Percentiles rank a stretch among this genome's conserved stretches.
Evolutionary conservation across 441 rosid species (phyloP).

Genomic region (Croton setiger): DNA sequence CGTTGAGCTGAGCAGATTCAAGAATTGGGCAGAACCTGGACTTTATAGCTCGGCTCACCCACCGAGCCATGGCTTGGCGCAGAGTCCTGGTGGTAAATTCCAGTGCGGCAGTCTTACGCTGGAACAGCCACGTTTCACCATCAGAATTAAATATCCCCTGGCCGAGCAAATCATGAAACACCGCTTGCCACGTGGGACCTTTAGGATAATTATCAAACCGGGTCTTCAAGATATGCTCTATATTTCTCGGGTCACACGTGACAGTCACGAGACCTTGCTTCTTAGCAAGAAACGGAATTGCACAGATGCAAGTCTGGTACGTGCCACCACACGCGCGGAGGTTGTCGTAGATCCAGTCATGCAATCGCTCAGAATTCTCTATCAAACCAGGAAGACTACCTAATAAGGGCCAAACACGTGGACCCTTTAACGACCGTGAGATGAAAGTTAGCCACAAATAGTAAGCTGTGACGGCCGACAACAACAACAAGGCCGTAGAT

Average conservation of each 20-base stretch:
- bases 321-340: constrained; percentile 94
- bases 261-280: constrained; percentile 97
- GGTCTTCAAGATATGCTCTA: constrained; percentile 84
- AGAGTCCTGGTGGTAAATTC: constrained; percentile 98
- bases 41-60: constrained; percentile 81
- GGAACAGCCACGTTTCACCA: constrained; percentile 92
- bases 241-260: constrained; percentile 87
- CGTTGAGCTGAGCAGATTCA: constrained; percentile 42
- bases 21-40: constrained; percentile 67
- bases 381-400: constrained; percentile 94
- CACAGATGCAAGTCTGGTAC: constrained; percentile 95
- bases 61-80: constrained; percentile 97
- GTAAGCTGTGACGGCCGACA: constrained; percentile 68
- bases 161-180: constrained; percentile 89
- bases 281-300: constrained; percentile 69
- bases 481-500: constrained; percentile 54
- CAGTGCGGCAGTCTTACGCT: constrained; percentile 90
- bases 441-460: constrained; percentile 85
- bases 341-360: constrained; percentile 96
- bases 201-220: constrained; percentile 94
- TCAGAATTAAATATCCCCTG: constrained; percentile 93
- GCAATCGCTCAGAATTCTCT: constrained; percentile 85
- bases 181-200: constrained; percentile 98
- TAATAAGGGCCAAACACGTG: constrained; percentile 82
- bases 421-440: constrained; percentile 81